Evolutionary conservation across 306 rosid genomes (phyloP).

Genomic region (Cicer judaicum): DNA sequence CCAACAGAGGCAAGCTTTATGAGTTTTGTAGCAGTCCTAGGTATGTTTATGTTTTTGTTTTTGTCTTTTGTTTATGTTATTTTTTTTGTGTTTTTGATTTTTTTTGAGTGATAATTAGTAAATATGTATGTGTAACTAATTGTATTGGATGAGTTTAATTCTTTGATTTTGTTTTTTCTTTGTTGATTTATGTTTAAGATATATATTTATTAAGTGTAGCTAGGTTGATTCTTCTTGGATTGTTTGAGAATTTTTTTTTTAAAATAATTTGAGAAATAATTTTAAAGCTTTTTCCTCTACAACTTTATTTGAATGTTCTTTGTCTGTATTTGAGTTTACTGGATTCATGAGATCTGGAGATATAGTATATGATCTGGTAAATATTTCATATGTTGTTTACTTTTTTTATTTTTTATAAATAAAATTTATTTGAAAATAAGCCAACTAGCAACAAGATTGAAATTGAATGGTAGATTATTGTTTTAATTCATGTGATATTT

Average conservation of each 20-base stretch:
- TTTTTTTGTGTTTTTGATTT: not conserved
- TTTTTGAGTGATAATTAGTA: not conserved
- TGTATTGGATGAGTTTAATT: not conserved
- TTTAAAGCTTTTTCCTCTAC: not conserved
- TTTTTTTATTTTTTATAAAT: too few relatives aligned
- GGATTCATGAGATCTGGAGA: conserved; percentile 44
- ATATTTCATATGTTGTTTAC: conserved; percentile 14
- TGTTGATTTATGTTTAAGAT: conserved; percentile 14
- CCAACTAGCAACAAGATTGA: too few relatives aligned
- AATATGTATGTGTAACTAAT: not conserved
- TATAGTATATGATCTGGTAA: conserved; percentile 38
- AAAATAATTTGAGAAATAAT: not conserved
- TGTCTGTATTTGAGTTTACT: not conserved
- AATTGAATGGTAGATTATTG: too few relatives aligned
- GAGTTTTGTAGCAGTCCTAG: conserved; percentile 85
- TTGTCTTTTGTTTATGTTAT: not conserved
- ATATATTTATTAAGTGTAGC: not conserved
- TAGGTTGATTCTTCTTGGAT: conserved; percentile 14
- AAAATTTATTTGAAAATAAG: too few relatives aligned
- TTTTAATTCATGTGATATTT: not conserved
- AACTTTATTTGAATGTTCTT: not conserved
- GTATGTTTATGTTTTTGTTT: conserved; percentile 43
- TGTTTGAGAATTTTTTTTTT: conserved; percentile 8
- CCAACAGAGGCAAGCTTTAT: conserved; percentile 90
- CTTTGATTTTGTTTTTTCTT: not conserved